These are phyloP conservation scores for Scheffersomyces spartinae DNA, from an alignment of 805 yeast genomes.

Conservation along the genomic window DNA sequence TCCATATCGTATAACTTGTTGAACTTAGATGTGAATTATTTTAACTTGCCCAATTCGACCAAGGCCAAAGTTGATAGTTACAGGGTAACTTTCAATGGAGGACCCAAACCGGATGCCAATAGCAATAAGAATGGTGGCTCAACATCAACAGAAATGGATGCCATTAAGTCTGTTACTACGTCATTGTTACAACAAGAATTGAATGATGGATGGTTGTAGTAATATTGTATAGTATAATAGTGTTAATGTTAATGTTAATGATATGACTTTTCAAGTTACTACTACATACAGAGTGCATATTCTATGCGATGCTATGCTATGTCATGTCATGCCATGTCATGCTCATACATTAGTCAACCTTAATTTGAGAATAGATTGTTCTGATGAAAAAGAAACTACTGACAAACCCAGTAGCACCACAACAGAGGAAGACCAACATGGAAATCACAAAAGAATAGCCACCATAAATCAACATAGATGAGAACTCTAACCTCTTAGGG, in stretches of 20 bases:
- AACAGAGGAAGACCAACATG: conserved; percentile 58
- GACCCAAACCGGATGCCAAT: conserved; percentile 1
- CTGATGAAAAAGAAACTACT: conserved; percentile 65
- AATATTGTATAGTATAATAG: no score
- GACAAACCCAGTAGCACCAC: conserved; percentile 82
- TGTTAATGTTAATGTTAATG: no score
- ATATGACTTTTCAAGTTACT: neutral
- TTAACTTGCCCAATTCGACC: conserved; percentile 3
- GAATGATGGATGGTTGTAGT: no score
- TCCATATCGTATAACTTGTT: conserved; percentile 21
- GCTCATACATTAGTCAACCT: conserved; percentile 49
- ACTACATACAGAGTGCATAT: conserved; percentile 8
- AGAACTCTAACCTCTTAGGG: conserved; percentile 59
- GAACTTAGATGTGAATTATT: conserved; percentile 12
- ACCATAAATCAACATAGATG: conserved; percentile 66
- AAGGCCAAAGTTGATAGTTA: neutral
- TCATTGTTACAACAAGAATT: no score
- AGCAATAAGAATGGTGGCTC: neutral
- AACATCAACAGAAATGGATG: no score
- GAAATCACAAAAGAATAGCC: conserved; percentile 77
- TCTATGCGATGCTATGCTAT: conserved; percentile 7
- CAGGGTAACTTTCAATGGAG: neutral
- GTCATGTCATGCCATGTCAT: conserved; percentile 12
- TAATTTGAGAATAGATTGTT: conserved; percentile 73
- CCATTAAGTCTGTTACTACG: no score